Percentiles rank a stretch among this genome's conserved stretches.
Conservation (phyloP, 768 basidiomycete genomes). For the Leccinum truebloodii region DNA sequence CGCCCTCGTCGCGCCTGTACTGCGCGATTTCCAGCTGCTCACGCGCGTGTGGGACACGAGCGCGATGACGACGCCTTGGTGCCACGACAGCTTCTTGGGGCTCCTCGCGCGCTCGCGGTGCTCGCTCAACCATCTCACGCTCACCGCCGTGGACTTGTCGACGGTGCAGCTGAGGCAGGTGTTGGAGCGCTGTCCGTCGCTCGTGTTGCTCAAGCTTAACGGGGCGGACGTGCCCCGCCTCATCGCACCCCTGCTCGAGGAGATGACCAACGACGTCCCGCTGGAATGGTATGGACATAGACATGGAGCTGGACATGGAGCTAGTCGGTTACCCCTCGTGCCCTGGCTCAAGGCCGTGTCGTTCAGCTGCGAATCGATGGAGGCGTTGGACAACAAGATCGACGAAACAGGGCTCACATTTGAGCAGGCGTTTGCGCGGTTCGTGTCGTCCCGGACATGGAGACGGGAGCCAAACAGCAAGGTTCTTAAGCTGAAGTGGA, state of each 20-base stretch:
- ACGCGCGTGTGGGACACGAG: conserved; percentile 37
- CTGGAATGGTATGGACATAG: conserved; percentile 7
- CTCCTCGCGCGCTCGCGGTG: conserved; percentile 31
- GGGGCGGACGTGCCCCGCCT: conserved; percentile 25
- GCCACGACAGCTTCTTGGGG: conserved; percentile 29
- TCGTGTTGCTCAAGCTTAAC: conserved; percentile 32
- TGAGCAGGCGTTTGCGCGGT: conserved; percentile 25
- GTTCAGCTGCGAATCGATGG: conserved; percentile 32
- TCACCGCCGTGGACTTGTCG: conserved; percentile 27
- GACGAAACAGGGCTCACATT: conserved; percentile 30
- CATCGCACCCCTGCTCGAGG: conserved; percentile 24
- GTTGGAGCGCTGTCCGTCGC: conserved; percentile 31
- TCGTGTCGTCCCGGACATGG: conserved; percentile 30
- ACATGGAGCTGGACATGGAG: not conserved
- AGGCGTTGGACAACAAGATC: conserved; percentile 21
- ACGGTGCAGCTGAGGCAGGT: conserved; percentile 26
- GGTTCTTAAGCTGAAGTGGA: conserved; percentile 31
- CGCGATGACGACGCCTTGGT: conserved; percentile 30
- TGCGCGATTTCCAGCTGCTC: conserved; percentile 34
- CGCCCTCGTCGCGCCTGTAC: conserved; percentile 21
- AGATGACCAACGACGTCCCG: conserved; percentile 26
- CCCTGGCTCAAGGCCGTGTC: conserved; percentile 34
- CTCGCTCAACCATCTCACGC: conserved; percentile 32
- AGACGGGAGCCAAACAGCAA: conserved; percentile 24
- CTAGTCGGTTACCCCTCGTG: conserved; percentile 18